Base-by-base conservation (phyloP, 192 early-diverging fungal species). In the Coemansia sp. region DNA sequence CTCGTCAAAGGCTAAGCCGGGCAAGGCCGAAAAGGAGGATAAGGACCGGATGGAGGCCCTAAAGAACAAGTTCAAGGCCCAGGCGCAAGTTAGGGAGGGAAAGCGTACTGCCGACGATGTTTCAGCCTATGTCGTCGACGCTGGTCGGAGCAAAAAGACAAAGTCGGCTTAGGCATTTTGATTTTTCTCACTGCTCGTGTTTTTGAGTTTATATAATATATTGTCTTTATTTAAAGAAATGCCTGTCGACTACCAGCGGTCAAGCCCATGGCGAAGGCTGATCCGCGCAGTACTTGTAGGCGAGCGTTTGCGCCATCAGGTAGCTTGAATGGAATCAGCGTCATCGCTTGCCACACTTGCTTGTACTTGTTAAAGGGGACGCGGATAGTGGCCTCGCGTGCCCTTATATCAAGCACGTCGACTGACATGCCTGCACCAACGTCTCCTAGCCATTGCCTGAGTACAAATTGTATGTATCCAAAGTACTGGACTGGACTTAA, bases 201-300 rank as follows among this genome's bases (percentile, higher is more conserved):
- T 27, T 27, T 27, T 49, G 15, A 39, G 3, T 18, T 40, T 57
- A 15, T 52, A 55, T 43, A 9, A 38, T 62, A 16, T 67, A 52
- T 39, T 33, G 18, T 49, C n/a, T 33, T 61, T 36, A 11, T 44
- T 43, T n/a, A 46, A 12, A 58, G 47, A 55, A 64, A 33, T 22
- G 13, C 22, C 38, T 41, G 43, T 12, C 81, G 69, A 22, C 76
- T 79, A 57, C 76, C 63, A 3, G 63, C 41, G 4, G 49, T 65
- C 16, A 79, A 68, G 24, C 81, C 81, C 81, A 79, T 79, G 10
- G 74, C 34, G 49, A 84, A 84, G 5, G 81, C 81, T 39, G 81
- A 84, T 40, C 65, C 66, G 10, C 62, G 70, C 31, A 71, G 16
- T 0, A 84, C 81, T 24, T 73, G 74, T 53, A 84, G 73, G 16